phyloP scores from a whole-genome alignment of 768 basidiomycete genomes.

The Multifurca ochricompacta region DNA sequence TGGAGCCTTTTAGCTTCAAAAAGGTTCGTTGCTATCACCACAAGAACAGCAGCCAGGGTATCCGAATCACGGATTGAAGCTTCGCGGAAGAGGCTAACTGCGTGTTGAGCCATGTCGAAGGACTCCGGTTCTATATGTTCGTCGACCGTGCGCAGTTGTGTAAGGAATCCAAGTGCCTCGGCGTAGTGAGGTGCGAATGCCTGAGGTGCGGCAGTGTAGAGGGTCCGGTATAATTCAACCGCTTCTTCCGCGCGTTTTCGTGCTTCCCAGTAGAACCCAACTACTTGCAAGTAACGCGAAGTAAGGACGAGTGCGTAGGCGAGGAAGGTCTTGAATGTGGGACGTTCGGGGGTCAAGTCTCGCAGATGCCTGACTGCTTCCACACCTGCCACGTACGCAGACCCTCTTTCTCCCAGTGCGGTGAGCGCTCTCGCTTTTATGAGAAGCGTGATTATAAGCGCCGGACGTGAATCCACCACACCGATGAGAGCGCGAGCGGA shows the following conservation, averaged over 20 bases:
- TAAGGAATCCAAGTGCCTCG: constrained; percentile 9
- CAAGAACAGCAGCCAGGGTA: constrained; percentile 3
- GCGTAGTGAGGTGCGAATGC: constrained; percentile 6
- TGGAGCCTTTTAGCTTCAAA: neutral
- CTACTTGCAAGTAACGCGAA: constrained; percentile 6
- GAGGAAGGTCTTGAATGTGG: neutral
- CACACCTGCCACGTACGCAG: constrained; percentile 5
- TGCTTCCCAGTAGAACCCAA: constrained; percentile 9
- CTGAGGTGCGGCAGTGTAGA: constrained; percentile 2
- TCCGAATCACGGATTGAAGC: constrained; percentile 3
- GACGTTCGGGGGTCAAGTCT: constrained; percentile 5
- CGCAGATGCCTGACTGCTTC: constrained; percentile 9
- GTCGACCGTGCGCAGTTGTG: neutral
- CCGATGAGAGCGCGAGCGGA: constrained; percentile 10
- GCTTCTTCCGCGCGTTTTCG: constrained; percentile 10
- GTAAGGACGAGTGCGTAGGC: neutral
- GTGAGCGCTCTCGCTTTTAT: neutral
- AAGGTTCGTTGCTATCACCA: neutral
- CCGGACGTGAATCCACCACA: constrained; percentile 6
- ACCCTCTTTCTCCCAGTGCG: constrained; percentile 2
- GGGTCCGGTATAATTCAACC: neutral
- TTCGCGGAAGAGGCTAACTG: constrained; percentile 10
- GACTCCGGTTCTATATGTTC: neutral
- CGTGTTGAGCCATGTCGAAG: constrained; percentile 14
- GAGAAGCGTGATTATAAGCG: constrained; percentile 8